phyloP scores from a whole-genome alignment of 225 moss, liverwort and hornwort species.

The Rhytidiadelphus loreus region DNA sequence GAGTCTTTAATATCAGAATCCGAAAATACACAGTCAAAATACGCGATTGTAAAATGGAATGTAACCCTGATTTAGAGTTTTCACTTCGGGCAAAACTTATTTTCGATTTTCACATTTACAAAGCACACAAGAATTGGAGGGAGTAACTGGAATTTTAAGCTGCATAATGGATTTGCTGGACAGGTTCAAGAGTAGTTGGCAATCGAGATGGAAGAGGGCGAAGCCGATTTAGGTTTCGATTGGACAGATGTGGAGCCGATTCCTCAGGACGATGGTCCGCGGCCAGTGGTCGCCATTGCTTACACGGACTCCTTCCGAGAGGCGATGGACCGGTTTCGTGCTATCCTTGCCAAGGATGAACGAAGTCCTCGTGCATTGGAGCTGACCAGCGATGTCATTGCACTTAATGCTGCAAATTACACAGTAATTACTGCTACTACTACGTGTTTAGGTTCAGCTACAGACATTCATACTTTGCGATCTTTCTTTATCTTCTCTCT shows the following conservation, averaged over 20 bases:
- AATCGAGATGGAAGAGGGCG: background rate
- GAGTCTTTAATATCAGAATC: background rate
- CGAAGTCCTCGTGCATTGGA: slow-evolving; percentile 69
- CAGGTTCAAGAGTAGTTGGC: slow-evolving; percentile 11
- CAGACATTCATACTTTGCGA: background rate
- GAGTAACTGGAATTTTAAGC: background rate
- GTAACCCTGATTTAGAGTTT: background rate
- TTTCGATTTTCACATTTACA: background rate
- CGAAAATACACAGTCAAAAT: background rate
- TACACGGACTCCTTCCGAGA: slow-evolving; percentile 75
- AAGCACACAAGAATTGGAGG: background rate
- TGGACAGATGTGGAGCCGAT: slow-evolving; percentile 75
- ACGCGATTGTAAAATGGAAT: background rate
- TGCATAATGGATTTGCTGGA: background rate
- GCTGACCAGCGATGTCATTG: slow-evolving; percentile 71
- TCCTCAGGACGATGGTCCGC: slow-evolving; percentile 84
- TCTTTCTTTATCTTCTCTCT: background rate
- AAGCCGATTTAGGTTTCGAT: slow-evolving; percentile 27
- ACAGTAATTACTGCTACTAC: slow-evolving; percentile 39
- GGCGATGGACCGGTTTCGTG: slow-evolving; percentile 83
- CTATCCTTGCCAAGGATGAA: slow-evolving; percentile 76
- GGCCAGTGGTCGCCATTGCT: slow-evolving; percentile 87
- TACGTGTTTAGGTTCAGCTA: background rate
- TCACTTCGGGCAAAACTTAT: background rate
- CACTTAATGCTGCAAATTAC: slow-evolving; percentile 88